phyloP scores from a whole-genome alignment of 345 rosid genomes.

The Populus davidiana region DNA sequence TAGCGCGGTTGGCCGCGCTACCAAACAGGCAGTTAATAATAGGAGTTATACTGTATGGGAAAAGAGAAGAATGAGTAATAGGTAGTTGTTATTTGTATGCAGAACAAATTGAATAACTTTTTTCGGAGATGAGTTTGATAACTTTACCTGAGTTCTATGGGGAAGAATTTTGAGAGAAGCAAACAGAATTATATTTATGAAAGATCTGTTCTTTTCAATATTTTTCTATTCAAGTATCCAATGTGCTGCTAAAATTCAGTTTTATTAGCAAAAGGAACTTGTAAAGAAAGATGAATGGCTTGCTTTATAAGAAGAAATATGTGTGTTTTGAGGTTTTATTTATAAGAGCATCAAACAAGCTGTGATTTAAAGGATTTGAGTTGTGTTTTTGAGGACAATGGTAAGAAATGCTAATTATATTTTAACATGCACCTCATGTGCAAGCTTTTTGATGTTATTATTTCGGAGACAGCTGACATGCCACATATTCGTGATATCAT shows the following conservation, averaged over 20 bases:
- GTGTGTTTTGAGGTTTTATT: background rate
- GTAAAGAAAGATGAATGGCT: background rate
- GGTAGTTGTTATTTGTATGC: background rate
- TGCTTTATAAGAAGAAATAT: background rate
- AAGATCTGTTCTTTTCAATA: background rate
- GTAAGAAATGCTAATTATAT: background rate
- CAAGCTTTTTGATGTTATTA: background rate
- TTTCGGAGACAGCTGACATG: background rate
- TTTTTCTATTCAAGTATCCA: background rate
- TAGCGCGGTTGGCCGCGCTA: too few relatives aligned
- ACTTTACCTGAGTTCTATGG: background rate
- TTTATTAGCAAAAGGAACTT: background rate
- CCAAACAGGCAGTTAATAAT: background rate
- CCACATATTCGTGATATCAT: background rate
- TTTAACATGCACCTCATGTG: background rate
- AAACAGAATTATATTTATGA: background rate
- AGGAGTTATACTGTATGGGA: background rate
- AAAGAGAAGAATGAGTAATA: background rate
- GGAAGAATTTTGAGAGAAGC: background rate
- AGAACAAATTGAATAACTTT: background rate
- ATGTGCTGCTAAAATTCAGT: constrained; percentile 1
- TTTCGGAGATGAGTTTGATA: background rate
- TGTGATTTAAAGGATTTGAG: background rate
- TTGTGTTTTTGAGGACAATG: background rate
- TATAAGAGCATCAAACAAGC: background rate